Conservation (phyloP, 768 basidiomycete species). For the Boletus reticulatus region DNA sequence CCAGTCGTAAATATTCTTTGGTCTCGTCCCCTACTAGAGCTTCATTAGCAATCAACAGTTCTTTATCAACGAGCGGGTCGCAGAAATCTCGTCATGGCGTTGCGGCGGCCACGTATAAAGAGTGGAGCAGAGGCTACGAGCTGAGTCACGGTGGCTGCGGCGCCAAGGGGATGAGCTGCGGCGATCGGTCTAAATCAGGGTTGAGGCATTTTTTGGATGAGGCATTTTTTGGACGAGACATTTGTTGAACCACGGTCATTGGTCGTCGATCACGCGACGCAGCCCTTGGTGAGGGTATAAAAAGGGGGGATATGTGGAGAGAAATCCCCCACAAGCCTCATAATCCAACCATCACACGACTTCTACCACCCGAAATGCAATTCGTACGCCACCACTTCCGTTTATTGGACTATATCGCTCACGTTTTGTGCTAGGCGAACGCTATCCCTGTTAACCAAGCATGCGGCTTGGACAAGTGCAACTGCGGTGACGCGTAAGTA, state of each 20-base stretch:
- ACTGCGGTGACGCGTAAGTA: conserved; percentile 9
- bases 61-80: no score
- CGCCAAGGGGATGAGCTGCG: no score
- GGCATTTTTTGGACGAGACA: background rate
- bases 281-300: conserved; percentile 6
- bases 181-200: no score
- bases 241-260: no score
- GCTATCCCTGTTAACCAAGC: conserved; percentile 16
- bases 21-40: no score
- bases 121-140: no score
- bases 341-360: background rate
- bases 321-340: background rate
- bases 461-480: conserved; percentile 6
- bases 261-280: no score
- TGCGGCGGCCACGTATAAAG: no score
- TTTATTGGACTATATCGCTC: background rate
- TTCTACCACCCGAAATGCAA: conserved; percentile 9
- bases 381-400: conserved; percentile 3
- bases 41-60: no score
- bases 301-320: background rate
- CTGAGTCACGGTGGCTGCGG: no score
- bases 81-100: no score
- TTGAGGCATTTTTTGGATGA: background rate
- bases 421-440: conserved; percentile 2
- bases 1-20: no score